These are phyloP conservation scores for Mortierella sp. DNA, from an alignment of 371 early-diverging fungal genomes.

Conservation along the genomic window DNA sequence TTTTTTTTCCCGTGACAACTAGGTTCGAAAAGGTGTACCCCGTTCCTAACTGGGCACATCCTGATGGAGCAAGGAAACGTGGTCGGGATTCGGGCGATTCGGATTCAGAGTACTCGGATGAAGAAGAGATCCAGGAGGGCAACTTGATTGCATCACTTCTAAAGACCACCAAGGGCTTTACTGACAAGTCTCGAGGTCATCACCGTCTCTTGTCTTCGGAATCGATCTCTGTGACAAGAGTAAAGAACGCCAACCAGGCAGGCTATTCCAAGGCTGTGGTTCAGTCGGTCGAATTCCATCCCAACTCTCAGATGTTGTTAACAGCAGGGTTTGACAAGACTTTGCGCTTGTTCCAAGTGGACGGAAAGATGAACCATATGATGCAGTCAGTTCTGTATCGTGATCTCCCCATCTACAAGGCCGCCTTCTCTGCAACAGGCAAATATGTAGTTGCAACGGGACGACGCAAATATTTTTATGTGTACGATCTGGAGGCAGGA, in stretches of 20 bases:
- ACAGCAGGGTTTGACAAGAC: constrained; percentile 89
- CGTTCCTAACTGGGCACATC: constrained; percentile 87
- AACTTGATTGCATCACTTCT: constrained; percentile 57
- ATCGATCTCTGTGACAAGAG: constrained; percentile 68
- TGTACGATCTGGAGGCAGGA: constrained; percentile 87
- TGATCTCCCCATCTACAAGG: constrained; percentile 81
- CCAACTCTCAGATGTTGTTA: constrained; percentile 86
- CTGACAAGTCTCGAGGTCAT: constrained; percentile 49
- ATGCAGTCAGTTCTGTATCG: constrained; percentile 85
- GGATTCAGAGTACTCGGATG: constrained; percentile 58
- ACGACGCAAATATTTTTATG: constrained; percentile 79
- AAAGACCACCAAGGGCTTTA: constrained; percentile 62
- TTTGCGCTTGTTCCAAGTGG: constrained; percentile 86
- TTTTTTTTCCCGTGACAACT: constrained; percentile 1
- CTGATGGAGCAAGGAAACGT: constrained; percentile 44
- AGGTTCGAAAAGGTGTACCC: constrained; percentile 86
- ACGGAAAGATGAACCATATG: constrained; percentile 90
- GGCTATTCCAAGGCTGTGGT: constrained; percentile 71
- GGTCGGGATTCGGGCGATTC: constrained; percentile 43
- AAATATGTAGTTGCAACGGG: constrained; percentile 80
- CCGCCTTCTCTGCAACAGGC: constrained; percentile 82
- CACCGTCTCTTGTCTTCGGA: constrained; percentile 60
- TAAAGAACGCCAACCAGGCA: constrained; percentile 81
- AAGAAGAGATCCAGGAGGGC: constrained; percentile 55
- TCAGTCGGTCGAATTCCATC: constrained; percentile 88